Base-by-base conservation (phyloP, 2,329 filamentous ascomycete species). In the Rhynchosporium secalis region DNA sequence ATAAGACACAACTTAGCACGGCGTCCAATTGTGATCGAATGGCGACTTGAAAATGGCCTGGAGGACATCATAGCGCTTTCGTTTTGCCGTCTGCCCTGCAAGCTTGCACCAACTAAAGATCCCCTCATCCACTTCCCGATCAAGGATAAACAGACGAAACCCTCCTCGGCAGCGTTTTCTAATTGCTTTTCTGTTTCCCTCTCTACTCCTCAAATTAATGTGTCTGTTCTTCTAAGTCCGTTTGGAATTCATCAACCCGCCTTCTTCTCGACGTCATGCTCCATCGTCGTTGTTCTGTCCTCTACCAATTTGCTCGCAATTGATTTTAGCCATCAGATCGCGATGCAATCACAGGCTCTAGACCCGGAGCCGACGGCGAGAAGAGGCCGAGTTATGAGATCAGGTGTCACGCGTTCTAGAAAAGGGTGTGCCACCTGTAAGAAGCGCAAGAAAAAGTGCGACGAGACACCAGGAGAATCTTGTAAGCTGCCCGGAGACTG, bases 401-500 rank as follows among this genome's bases (percentile, higher is more conserved):
- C 9, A 4, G 59, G 13, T 31, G 60, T 66, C 41, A 65, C 49
- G 31, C 62, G 64, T 41, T 55, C 60, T 5, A 65, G 64, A 15
- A 67, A 66, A 1, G 67, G 67, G 5, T 69, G 78, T 69, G 72
- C 79, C 64, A 84, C 81, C 66, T 85, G 82, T 75, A 80, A 82
- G 58, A 78, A 79, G 69, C 78, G 82, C 65, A 84, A 86, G 79
- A 78, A 86, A 67, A 86, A 86, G 76, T 87, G 84, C 73, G 82
- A 85, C 69, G 84, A 86, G 28, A 9, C 20, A 5, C 8, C 20
- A 13, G 51, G 51, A 4, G 20, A 38, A 26, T 15, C 26, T 40
- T 54, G 51, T 54, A 41, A 54, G 51, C 51, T 3, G 5, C 41
- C 7, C 51, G 26, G 51, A 15, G 10, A 2, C 33, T 10, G 38